phyloP scores from a whole-genome alignment of 1,284 basidiomycete genomes.

The Moesziomyces antarcticus region DNA sequence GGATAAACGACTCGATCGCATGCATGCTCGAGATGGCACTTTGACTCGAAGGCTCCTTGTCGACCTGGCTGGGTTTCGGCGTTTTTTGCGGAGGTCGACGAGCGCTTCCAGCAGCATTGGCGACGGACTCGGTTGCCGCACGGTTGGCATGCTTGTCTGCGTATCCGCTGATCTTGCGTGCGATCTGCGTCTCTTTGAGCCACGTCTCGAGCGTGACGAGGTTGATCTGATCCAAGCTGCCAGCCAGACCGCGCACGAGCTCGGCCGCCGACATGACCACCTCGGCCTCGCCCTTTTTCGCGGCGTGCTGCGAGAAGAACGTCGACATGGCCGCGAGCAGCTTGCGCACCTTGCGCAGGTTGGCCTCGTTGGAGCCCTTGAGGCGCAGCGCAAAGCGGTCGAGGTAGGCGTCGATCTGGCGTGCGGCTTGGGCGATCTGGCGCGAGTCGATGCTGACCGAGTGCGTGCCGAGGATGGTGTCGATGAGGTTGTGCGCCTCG shows the following conservation, averaged over 20 bases:
- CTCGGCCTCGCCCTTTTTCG: constrained; percentile 10
- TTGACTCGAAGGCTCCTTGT: constrained; percentile 1
- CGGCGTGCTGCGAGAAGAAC: constrained; percentile 27
- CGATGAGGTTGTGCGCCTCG: constrained; percentile 83
- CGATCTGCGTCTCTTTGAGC: constrained; percentile 84
- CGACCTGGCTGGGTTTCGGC: background rate
- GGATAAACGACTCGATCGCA: constrained; percentile 83
- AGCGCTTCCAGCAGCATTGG: constrained; percentile 1
- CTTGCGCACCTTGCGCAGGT: constrained; percentile 77
- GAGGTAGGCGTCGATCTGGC: constrained; percentile 84
- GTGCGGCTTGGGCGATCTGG: constrained; percentile 75
- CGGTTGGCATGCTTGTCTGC: constrained; percentile 74
- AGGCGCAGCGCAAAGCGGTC: constrained; percentile 81
- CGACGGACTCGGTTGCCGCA: constrained; percentile 77
- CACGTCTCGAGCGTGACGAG: constrained; percentile 80
- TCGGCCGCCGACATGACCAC: constrained; percentile 74
- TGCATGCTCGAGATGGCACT: constrained; percentile 80
- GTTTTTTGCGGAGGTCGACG: background rate
- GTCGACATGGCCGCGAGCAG: constrained; percentile 42
- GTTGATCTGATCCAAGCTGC: constrained; percentile 79
- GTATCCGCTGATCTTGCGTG: constrained; percentile 78
- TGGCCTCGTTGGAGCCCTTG: constrained; percentile 78
- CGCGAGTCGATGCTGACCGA: constrained; percentile 76
- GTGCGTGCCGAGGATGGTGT: constrained; percentile 87
- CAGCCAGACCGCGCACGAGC: constrained; percentile 77